phyloP scores from a whole-genome alignment of 805 yeast species.

The Alloascoidea hylecoeti region DNA sequence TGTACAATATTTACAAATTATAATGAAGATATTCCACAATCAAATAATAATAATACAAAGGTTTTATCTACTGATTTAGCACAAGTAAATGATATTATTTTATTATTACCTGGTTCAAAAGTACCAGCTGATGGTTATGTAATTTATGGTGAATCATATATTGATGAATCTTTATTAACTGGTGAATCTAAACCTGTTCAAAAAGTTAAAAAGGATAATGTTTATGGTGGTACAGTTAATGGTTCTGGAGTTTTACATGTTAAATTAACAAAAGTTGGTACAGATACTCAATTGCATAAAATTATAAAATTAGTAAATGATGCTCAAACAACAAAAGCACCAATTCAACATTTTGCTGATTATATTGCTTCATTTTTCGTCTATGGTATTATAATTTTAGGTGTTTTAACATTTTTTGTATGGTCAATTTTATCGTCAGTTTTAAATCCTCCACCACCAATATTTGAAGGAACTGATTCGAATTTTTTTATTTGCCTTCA shows the following conservation, averaged over 20 bases:
- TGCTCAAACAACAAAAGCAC: constrained; percentile 82
- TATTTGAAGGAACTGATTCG: constrained; percentile 27
- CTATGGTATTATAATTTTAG: constrained; percentile 49
- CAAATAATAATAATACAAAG: constrained; percentile 4
- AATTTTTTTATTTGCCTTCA: constrained; percentile 59
- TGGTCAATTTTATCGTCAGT: constrained; percentile 36
- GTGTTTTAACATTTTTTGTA: constrained; percentile 47
- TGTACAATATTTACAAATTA: constrained; percentile 47
- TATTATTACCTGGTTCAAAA: constrained; percentile 74
- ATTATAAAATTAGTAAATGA: constrained; percentile 77
- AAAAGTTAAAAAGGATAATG: constrained; percentile 43
- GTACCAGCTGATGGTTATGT: constrained; percentile 89
- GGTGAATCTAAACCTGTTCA: constrained; percentile 79
- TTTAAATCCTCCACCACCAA: constrained; percentile 27
- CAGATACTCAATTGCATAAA: constrained; percentile 74
- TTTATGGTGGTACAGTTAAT: constrained; percentile 88
- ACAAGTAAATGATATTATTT: constrained; percentile 63
- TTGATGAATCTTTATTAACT: constrained; percentile 82
- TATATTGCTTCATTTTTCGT: constrained; percentile 76
- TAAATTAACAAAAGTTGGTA: constrained; percentile 59
- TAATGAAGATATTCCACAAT: constrained; percentile 7
- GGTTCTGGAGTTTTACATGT: constrained; percentile 62
- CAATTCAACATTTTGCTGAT: constrained; percentile 85
- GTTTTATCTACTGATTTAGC: constrained; percentile 62
- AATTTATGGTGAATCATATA: constrained; percentile 63